phyloP scores from a whole-genome alignment of 2,329 filamentous ascomycete species.

The Tolypocladium inflatum region DNA sequence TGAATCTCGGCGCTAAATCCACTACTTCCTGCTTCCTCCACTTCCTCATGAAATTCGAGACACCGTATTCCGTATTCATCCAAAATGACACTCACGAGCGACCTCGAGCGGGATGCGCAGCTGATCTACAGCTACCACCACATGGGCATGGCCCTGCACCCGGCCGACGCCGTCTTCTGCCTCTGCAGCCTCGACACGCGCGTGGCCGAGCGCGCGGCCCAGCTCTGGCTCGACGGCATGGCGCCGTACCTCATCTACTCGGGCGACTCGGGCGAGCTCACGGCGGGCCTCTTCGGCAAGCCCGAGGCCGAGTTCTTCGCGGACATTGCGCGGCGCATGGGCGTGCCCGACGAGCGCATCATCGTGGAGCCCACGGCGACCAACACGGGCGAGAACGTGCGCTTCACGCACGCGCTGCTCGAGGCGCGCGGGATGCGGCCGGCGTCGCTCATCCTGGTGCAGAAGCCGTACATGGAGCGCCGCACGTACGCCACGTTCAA shows the following conservation, averaged over 20 bases:
- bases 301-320: conserved; percentile 35
- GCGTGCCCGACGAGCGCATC: conserved; percentile 27
- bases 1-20: no score
- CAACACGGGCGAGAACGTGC: conserved; percentile 39
- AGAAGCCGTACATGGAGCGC: conserved; percentile 40
- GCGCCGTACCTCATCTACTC: conserved; percentile 33
- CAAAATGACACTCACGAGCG: not conserved
- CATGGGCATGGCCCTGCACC: conserved; percentile 23
- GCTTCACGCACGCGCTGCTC: conserved; percentile 29
- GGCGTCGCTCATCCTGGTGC: conserved; percentile 30
- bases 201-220: conserved; percentile 30
- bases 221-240: conserved; percentile 29
- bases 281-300: conserved; percentile 24
- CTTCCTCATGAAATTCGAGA: no score
- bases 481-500: conserved; percentile 35
- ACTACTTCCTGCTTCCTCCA: no score
- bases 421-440: conserved; percentile 11
- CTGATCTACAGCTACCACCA: conserved; percentile 35
- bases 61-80: no score
- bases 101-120: conserved; percentile 19
- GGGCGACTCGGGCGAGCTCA: conserved; percentile 31
- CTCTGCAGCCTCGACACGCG: conserved; percentile 37
- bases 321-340: conserved; percentile 25
- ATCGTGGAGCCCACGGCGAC: conserved; percentile 28
- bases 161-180: conserved; percentile 33